A percentile compares a stretch with the other conserved stretches of the same genome.
These are phyloP conservation scores for Trichosanthes truncata DNA, from an alignment of 306 rosid genomes.

Conservation along the genomic window DNA sequence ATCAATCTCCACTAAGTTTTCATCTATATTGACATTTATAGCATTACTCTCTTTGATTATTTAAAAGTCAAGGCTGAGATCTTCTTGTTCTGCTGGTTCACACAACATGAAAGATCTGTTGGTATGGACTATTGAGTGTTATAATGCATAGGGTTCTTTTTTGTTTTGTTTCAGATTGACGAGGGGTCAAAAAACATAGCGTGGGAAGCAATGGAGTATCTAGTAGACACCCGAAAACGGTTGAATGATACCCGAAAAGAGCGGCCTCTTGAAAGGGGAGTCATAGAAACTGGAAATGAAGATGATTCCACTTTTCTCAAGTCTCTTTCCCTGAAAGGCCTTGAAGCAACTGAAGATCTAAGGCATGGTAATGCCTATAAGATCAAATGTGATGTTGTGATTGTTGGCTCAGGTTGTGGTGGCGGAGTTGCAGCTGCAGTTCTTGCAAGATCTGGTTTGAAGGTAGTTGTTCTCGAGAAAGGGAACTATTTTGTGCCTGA, in stretches of 20 bases:
- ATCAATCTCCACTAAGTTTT: neutral
- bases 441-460: constrained; percentile 69
- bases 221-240: constrained; percentile 39
- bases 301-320: constrained; percentile 35
- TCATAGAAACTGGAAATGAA: constrained; percentile 48
- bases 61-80: neutral
- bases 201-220: constrained; percentile 73
- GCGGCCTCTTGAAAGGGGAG: constrained; percentile 71
- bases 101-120: neutral
- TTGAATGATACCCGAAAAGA: constrained; percentile 21
- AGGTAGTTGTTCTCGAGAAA: constrained; percentile 73
- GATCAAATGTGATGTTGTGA: constrained; percentile 78
- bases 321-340: constrained; percentile 57
- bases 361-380: constrained; percentile 26
- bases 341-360: constrained; percentile 40
- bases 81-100: neutral
- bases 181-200: constrained; percentile 37
- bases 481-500: constrained; percentile 69
- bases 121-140: neutral
- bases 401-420: constrained; percentile 88
- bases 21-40: neutral
- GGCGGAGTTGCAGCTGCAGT: constrained; percentile 98
- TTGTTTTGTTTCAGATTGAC: constrained; percentile 34
- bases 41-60: neutral
- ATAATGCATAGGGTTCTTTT: neutral